Base-by-base conservation (phyloP, 495 filamentous ascomycete genomes). In the Geoglossum glabrum region DNA sequence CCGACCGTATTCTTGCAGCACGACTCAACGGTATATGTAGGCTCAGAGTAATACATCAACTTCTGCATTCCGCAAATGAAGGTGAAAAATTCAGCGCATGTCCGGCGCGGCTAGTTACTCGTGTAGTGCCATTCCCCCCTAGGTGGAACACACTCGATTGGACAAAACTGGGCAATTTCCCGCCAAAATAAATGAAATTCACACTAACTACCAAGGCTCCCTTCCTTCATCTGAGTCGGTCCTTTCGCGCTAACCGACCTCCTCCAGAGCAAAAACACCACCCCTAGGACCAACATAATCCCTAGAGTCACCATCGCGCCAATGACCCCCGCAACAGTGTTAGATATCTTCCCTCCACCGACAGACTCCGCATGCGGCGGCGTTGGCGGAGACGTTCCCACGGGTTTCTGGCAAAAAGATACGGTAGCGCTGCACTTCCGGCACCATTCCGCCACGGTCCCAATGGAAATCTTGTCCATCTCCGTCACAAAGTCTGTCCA, bases 401-500 rank as follows among this genome's bases (percentile, higher is more conserved):
- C 31, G 13, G 3, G 17, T 17, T 7, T 17, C 13, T 6, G 8
- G 17, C 36, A 40, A 15, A 40, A 40, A 17, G 3, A 6, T 17
- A 9, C 7, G 3, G 36, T 40, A 15, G 8, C 17, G 8, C 17
- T 7, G 36, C 36, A 40, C 3, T 65, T 66, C 11, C 65, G 15
- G 59, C 76, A 79, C 75, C 75, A 77, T 47, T 71, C 57, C 30
- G 57, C 36, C 56, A 71, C 68, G 8, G 60, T 63, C 34, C 60
- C 61, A 23, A 79, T 66, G 5, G 75, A 71, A 51, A 73, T 68
- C 33, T 68, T 69, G 17, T 70, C 61, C 40, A 74, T 73, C 15
- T 67, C 58, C 0, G 58, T 43, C 2, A 68, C 66, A 57, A 79
- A 79, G 13, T 71, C 66, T 1, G 57, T 52, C 74, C 74, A 79